These are phyloP conservation scores for Pestalotiopsis sp. DNA, from an alignment of 2,329 filamentous ascomycete species.

Conservation along the genomic window DNA sequence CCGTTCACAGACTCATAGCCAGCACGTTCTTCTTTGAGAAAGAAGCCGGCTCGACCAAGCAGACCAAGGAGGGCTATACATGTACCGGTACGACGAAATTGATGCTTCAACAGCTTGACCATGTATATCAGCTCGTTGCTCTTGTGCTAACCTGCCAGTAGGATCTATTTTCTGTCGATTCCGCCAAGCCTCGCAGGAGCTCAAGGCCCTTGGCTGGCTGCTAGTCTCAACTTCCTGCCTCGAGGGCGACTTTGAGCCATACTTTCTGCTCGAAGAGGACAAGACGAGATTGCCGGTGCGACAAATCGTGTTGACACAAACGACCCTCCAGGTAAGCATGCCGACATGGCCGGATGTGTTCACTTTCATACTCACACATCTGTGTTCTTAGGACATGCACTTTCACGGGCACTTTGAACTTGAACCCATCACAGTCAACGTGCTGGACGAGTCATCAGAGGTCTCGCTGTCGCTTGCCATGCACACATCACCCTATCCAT, in stretches of 20 bases:
- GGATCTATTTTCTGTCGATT: constrained; percentile 33
- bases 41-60: constrained; percentile 29
- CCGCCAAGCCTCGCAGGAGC: constrained; percentile 26
- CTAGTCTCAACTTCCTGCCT: constrained; percentile 30
- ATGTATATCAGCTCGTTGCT: background rate
- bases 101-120: background rate
- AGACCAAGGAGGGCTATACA: constrained; percentile 27
- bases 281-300: constrained; percentile 22
- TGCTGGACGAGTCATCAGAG: constrained; percentile 24
- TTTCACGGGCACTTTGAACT: constrained; percentile 32
- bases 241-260: constrained; percentile 34
- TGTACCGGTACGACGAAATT: constrained; percentile 28
- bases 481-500: constrained; percentile 24
- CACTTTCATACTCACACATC: background rate
- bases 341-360: background rate
- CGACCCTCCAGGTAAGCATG: constrained; percentile 22
- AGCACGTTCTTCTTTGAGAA: constrained; percentile 37
- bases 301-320: constrained; percentile 27
- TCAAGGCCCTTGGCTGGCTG: constrained; percentile 33
- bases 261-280: constrained; percentile 31
- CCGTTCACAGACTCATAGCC: constrained; percentile 32
- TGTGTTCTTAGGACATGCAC: constrained; percentile 26
- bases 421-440: constrained; percentile 26
- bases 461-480: constrained; percentile 31
- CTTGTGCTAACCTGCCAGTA: constrained; percentile 7